Evolutionary conservation across 2,329 filamentous ascomycete genomes (phyloP), one percentile per base, ranked within the genome.

Genomic region (Chalaropsis thielavioides): DNA sequence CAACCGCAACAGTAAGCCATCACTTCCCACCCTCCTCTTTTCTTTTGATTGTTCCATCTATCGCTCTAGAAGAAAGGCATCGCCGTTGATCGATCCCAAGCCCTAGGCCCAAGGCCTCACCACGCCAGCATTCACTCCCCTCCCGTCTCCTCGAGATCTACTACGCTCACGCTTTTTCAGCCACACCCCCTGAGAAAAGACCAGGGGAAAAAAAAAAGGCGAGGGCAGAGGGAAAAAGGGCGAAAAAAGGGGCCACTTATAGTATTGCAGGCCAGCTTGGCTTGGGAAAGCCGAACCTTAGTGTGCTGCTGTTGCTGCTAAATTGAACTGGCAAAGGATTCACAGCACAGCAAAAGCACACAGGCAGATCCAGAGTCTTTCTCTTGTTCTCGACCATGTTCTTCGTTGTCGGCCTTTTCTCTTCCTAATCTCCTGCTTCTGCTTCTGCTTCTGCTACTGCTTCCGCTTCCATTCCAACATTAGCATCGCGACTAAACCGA

Each of bases 301-400:
- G 31, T 46, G 51, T 56, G 51, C 51, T 56, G 24, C 7, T 35
- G 7, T 56, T 56, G 51, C 27, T 56, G 24, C 51, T 56, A 56
- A 56, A 56, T 56, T 56, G 24, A 56, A 56, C 51, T 56, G 31
- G 51, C 51, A 35, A 56, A 56, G 51, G 51, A 56, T 56, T 35
- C 31, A 35, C 17, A 35, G 51, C 27, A 56, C 27, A 56, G 27
- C 27, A 56, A 31, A 56, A n/a, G 41, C 24, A 8, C 24, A 56
- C 24, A 56, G 51, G 24, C 31, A 31, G 22, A 56, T 56, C 51
- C 35, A 8, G 17, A n/a, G 27, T 56, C 22, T 35, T 56, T 56
- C 27, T 56, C 17, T 56, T 46, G 40, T 46, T 62, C 40, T 44
- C 38, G 27, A 40, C 56, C 38, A 22, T 58, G 59, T 60, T 60